Conservation (phyloP, 176 grass and related monocot genomes). For the Bromus sterilis region DNA sequence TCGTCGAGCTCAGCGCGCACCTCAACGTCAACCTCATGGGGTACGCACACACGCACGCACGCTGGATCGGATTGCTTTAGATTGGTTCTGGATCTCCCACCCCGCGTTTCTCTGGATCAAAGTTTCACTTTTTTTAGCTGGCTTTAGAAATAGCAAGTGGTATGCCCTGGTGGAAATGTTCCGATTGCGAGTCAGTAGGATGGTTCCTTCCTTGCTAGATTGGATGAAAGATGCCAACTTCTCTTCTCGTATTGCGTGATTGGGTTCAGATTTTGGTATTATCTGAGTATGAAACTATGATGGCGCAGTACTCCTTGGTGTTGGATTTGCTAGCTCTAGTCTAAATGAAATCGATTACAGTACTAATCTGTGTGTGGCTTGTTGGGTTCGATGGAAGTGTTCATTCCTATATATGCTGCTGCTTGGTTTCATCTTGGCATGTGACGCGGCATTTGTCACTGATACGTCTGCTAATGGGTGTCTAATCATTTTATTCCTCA, state of each 20-base stretch:
- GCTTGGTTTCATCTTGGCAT: background rate
- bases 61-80: background rate
- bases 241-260: background rate
- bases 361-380: background rate
- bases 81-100: conserved; percentile 13
- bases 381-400: background rate
- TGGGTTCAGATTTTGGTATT: background rate
- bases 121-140: background rate
- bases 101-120: conserved; percentile 10
- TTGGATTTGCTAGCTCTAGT: background rate
- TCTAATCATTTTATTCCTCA: background rate
- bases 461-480: background rate
- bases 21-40: conserved; percentile 96
- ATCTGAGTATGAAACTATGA: background rate
- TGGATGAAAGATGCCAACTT: background rate
- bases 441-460: background rate
- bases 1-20: conserved; percentile 85
- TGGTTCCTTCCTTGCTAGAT: background rate
- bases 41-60: conserved; percentile 20
- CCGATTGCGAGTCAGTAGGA: conserved; percentile 10
- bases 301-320: background rate
- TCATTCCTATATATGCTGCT: background rate
- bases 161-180: background rate
- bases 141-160: background rate
- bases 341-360: background rate